Evolutionary conservation across 306 rosid genomes (phyloP).

Genomic region (Benincasa hispida): DNA sequence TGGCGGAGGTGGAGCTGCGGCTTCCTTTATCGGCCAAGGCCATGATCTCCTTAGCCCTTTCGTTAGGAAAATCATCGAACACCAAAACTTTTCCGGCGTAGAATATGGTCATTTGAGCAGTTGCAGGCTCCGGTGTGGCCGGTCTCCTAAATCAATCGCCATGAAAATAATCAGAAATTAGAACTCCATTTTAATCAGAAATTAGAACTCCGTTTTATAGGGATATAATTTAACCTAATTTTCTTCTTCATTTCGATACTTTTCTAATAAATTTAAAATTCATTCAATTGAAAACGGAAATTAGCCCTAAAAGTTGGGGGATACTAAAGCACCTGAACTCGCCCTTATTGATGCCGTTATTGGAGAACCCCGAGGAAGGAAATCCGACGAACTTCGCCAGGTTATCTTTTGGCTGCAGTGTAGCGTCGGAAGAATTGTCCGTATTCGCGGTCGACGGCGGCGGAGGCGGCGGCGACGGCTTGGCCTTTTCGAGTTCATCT

Average conservation of each 20-base stretch:
- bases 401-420: not conserved
- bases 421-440: constrained; percentile 20
- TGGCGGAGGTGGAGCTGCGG: constrained; percentile 4
- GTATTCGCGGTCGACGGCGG: constrained; percentile 22
- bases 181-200: not conserved
- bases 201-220: not conserved
- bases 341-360: not conserved
- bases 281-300: not conserved
- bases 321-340: not conserved
- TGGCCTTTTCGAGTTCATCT: constrained; percentile 11
- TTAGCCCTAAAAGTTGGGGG: constrained; percentile 8
- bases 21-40: constrained; percentile 51
- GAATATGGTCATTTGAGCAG: constrained; percentile 62
- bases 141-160: constrained; percentile 24
- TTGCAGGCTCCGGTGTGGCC: constrained; percentile 9
- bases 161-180: not conserved
- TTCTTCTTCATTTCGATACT: not conserved
- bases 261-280: not conserved
- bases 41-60: constrained; percentile 61
- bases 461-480: not conserved
- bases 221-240: not conserved
- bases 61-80: constrained; percentile 36
- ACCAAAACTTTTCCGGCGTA: constrained; percentile 57
- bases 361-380: not conserved
- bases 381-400: not conserved